Percentiles rank a stretch among this genome's conserved stretches.
These are phyloP conservation scores for Rhodomyrtus tomentosa DNA, from an alignment of 345 rosid species.

Conservation along the genomic window DNA sequence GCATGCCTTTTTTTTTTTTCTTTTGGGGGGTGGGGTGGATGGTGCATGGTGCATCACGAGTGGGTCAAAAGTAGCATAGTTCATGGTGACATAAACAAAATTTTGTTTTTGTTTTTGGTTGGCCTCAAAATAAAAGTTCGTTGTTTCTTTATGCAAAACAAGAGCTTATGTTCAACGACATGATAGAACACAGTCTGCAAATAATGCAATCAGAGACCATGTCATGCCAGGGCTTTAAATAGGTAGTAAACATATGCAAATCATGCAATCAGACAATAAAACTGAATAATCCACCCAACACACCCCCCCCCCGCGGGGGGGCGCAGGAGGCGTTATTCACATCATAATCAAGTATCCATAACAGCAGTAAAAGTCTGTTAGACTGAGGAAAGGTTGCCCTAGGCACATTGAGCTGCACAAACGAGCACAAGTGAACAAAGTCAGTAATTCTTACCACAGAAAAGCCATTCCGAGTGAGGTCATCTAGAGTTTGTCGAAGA, in stretches of 20 bases:
- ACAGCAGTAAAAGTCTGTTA: not conserved
- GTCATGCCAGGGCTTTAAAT: not conserved
- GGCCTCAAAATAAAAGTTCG: not conserved
- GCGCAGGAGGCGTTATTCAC: not conserved
- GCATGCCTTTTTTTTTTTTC: not conserved
- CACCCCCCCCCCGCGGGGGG: not conserved
- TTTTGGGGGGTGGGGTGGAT: no score
- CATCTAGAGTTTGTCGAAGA: constrained; percentile 97
- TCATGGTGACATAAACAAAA: not conserved
- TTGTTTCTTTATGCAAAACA: not conserved
- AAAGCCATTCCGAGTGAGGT: constrained; percentile 68
- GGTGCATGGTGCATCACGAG: not conserved
- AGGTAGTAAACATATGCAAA: not conserved
- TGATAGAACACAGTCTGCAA: not conserved
- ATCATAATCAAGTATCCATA: not conserved
- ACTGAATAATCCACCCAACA: not conserved
- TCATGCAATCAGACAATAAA: not conserved
- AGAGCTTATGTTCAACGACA: not conserved
- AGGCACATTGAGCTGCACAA: not conserved
- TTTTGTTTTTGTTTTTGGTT: not conserved
- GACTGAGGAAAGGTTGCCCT: not conserved
- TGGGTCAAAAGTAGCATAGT: not conserved
- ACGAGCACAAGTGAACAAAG: not conserved
- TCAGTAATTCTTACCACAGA: constrained; percentile 64
- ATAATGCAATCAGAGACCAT: not conserved